These are phyloP conservation scores for Leucocoprinus sp. DNA, from an alignment of 768 basidiomycete species.

Conservation along the genomic window DNA sequence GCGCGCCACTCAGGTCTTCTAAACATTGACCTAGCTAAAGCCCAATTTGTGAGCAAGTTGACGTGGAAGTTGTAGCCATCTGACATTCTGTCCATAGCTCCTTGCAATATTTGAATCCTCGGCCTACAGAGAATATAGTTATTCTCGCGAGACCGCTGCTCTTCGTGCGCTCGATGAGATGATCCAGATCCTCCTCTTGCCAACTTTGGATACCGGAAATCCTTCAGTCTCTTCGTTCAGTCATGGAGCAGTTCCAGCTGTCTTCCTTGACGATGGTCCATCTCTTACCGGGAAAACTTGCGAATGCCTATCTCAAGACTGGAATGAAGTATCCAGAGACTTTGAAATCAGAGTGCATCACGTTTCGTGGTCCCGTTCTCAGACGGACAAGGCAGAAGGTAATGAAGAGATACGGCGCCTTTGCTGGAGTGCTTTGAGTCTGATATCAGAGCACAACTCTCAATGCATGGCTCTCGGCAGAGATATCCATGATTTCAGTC, in stretches of 20 bases:
- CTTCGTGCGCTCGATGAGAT: slow-evolving; percentile 58
- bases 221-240: slow-evolving; percentile 43
- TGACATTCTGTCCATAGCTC: slow-evolving; percentile 35
- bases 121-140: slow-evolving; percentile 56
- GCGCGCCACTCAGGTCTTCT: slow-evolving; percentile 45
- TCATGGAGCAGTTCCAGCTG: slow-evolving; percentile 42
- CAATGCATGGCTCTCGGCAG: slow-evolving; percentile 61
- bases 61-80: not conserved
- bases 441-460: slow-evolving; percentile 60
- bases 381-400: slow-evolving; percentile 49
- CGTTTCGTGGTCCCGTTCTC: slow-evolving; percentile 36
- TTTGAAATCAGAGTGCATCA: slow-evolving; percentile 34
- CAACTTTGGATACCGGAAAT: slow-evolving; percentile 49
- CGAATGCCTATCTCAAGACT: slow-evolving; percentile 30
- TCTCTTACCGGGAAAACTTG: slow-evolving; percentile 25
- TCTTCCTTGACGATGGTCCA: slow-evolving; percentile 24
- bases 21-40: slow-evolving; percentile 62
- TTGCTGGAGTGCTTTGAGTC: slow-evolving; percentile 66
- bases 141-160: slow-evolving; percentile 43
- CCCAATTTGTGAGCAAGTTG: slow-evolving; percentile 43
- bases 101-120: slow-evolving; percentile 74
- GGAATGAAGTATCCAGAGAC: slow-evolving; percentile 26
- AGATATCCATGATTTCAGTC: slow-evolving; percentile 45
- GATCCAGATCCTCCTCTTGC: slow-evolving; percentile 46
- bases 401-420: slow-evolving; percentile 70